A percentile compares a stretch with the other conserved stretches of the same genome.
Conservation (phyloP, 176 grass and related monocot species). For the Eremochloa ophiuroides region DNA sequence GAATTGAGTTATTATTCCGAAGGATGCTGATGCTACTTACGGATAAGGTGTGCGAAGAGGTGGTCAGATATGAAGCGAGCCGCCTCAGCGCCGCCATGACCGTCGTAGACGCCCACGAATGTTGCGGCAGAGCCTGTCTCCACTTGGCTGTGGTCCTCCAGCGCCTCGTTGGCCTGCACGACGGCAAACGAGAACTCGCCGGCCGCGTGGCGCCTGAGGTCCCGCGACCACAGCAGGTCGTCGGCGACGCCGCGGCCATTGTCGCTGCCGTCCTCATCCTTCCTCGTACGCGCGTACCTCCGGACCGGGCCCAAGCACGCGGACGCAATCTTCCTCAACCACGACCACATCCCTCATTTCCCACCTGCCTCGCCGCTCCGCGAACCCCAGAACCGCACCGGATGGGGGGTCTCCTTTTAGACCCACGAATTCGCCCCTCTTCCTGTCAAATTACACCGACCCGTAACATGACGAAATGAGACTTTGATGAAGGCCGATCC, state of each 20-base stretch:
- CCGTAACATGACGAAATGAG: neutral
- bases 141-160: constrained; percentile 83
- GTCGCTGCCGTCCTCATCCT: constrained; percentile 54
- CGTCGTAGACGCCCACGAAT: constrained; percentile 79
- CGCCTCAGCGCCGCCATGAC: constrained; percentile 73
- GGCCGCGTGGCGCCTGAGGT: constrained; percentile 61
- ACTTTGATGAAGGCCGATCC: neutral
- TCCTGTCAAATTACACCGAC: neutral
- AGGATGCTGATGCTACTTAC: constrained; percentile 32
- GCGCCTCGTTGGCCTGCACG: constrained; percentile 71
- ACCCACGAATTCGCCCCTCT: neutral
- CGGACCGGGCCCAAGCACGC: constrained; percentile 70
- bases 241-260: constrained; percentile 40
- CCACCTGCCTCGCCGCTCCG: constrained; percentile 16
- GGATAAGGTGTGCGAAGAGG: constrained; percentile 62
- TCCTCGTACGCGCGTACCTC: constrained; percentile 61
- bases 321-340: constrained; percentile 53
- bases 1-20: neutral
- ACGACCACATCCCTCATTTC: constrained; percentile 85
- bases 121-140: constrained; percentile 55
- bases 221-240: constrained; percentile 66
- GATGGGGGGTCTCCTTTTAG: neutral
- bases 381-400: neutral
- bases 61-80: constrained; percentile 64
- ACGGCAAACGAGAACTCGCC: constrained; percentile 76